A percentile compares a stretch with the other conserved stretches of the same genome.
phyloP scores from a whole-genome alignment of 306 rosid genomes.

The Lathyrus sativus region DNA sequence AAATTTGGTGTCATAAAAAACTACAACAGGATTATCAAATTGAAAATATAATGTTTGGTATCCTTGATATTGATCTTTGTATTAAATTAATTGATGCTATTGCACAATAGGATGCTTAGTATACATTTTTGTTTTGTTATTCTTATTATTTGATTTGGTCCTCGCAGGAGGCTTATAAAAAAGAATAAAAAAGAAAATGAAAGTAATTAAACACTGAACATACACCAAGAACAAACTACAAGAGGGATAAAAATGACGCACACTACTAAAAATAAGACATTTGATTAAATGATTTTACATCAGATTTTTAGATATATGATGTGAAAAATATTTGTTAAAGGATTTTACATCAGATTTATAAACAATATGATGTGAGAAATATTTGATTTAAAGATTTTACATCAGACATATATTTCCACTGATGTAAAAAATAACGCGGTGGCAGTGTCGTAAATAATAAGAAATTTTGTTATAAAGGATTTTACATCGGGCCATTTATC shows the following conservation, averaged over 20 bases:
- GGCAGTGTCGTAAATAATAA: too few relatives aligned
- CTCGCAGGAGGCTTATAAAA: constrained; percentile 1
- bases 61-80: constrained; percentile 24
- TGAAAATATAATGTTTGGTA: not conserved
- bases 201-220: not conserved
- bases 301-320: too few relatives aligned
- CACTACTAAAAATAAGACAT: too few relatives aligned
- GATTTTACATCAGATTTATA: too few relatives aligned
- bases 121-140: constrained; percentile 19
- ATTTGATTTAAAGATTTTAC: too few relatives aligned
- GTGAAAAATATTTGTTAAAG: too few relatives aligned
- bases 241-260: not conserved
- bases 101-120: not conserved
- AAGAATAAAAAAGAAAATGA: not conserved
- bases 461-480: too few relatives aligned
- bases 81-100: constrained; percentile 7
- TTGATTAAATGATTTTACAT: too few relatives aligned
- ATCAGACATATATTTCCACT: too few relatives aligned
- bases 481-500: too few relatives aligned
- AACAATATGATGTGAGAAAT: too few relatives aligned
- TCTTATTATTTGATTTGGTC: constrained; percentile 3
- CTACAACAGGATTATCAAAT: not conserved
- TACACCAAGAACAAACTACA: constrained; percentile 23
- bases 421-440: too few relatives aligned
- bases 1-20: not conserved